Conservation (phyloP, 257 asterid genomes). For the Anisodus acutangulus region DNA sequence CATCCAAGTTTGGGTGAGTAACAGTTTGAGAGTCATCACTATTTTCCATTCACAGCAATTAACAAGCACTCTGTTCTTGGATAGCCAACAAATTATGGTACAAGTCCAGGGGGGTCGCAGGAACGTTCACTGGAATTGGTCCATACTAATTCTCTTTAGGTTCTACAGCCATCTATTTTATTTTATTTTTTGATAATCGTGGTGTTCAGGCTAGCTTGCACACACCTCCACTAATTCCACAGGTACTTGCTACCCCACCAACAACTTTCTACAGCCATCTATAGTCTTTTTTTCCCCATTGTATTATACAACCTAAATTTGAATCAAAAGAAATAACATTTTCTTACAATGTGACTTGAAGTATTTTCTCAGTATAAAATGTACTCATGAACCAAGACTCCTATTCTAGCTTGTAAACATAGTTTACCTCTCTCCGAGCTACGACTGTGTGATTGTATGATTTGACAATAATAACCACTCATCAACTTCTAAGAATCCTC, state of each 20-base stretch:
- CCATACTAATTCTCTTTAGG: not conserved
- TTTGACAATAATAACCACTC: not conserved
- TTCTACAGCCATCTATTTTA: not conserved
- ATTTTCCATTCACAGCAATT: not conserved
- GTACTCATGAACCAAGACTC: not conserved
- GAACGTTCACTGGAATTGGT: not conserved
- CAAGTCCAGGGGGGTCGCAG: not conserved
- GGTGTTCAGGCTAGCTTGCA: no score
- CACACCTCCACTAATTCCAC: no score
- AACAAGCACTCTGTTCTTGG: not conserved
- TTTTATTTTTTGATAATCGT: not conserved
- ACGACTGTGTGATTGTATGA: not conserved
- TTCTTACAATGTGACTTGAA: not conserved
- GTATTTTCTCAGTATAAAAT: not conserved
- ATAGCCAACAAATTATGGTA: not conserved
- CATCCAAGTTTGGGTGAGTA: not conserved
- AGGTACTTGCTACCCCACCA: no score
- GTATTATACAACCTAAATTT: not conserved
- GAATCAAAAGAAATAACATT: not conserved
- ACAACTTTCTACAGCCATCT: not conserved
- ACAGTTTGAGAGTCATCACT: not conserved
- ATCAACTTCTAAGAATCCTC: constrained; percentile 41
- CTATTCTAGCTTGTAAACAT: not conserved
- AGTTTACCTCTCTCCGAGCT: not conserved
- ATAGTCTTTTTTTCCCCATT: not conserved